Evolutionary conservation across 345 rosid species (phyloP), one percentile per base, ranked within the genome.

Genomic region (Populus deltoides): DNA sequence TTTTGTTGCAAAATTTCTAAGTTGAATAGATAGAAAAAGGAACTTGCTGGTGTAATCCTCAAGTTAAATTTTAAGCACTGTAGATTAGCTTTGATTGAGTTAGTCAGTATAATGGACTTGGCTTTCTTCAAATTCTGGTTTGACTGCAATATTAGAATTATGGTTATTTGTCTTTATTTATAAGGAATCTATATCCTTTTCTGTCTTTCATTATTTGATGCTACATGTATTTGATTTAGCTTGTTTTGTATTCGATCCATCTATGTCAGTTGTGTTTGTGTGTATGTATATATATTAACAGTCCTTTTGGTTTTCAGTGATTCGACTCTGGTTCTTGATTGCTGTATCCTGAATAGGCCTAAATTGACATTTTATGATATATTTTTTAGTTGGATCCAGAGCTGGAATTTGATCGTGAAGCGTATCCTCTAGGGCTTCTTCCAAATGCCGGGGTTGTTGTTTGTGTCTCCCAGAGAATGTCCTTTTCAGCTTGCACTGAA

Each of bases 401-500:
- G 88, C 89, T 93, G 73, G 97, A 96, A 86, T 96, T 96, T 86
- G 99, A 96, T 76, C 94, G 97, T 57, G 99, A 96, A 89, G 94
- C 93, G 43, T 96, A 93, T 81, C 98, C 99, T 63, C 78, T 96
- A 72, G 98, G 99, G 53, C 98, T 96, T 85, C 89, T 96, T 84
- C 99, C 99, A 81, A 96, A 92, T 82, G 93, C 88, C 59, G 99
- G 99, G 57, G 93, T 93, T 38, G 97, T 93, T 81, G 98, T 96
- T 78, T 97, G 99, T 79, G 93, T 93, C 76, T 93, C 94, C 72
- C 99, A 96, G 82, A 90, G 98, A 84, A 80, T 96, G 94, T 96
- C 97, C 39, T 93, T 93, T 90, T 89, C 97, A n/a, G 97, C 98
- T 66, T 89, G 95, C 83, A 91, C 99, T 36, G 99, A 96, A 82